phyloP scores from a whole-genome alignment of 192 early-diverging fungal genomes.

The Linderina pennispora region DNA sequence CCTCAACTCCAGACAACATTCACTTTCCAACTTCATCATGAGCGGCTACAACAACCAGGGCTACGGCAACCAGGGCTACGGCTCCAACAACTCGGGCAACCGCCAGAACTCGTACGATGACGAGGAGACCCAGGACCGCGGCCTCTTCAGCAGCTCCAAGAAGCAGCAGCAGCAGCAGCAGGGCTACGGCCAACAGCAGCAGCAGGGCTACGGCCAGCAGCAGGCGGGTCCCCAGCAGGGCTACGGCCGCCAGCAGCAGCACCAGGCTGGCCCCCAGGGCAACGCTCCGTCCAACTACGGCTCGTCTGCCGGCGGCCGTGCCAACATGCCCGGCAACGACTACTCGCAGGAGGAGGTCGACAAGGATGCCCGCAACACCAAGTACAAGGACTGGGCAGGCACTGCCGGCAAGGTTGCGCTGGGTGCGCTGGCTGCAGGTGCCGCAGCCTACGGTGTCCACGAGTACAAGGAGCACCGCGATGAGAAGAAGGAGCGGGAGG shows the following conservation, averaged over 20 bases:
- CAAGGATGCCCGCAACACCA: slow-evolving; percentile 16
- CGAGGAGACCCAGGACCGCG: slow-evolving; percentile 16
- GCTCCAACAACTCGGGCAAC: too few relatives aligned
- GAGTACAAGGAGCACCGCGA: slow-evolving; percentile 32
- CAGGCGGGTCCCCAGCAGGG: too few relatives aligned
- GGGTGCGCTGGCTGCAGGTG: slow-evolving; percentile 21
- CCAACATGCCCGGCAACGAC: slow-evolving; percentile 32
- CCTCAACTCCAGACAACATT: too few relatives aligned
- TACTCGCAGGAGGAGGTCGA: slow-evolving; percentile 38
- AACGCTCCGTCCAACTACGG: slow-evolving; percentile 21
- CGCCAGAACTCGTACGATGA: slow-evolving; percentile 3
- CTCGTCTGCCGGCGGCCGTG: slow-evolving; percentile 26
- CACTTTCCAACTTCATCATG: too few relatives aligned
- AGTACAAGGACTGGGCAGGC: slow-evolving; percentile 28
- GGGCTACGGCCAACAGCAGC: slow-evolving; percentile 16
- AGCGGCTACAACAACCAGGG: too few relatives aligned
- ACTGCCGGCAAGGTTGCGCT: slow-evolving; percentile 20
- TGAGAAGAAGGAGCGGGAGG: slow-evolving; percentile 15
- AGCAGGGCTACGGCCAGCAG: slow-evolving; percentile 12
- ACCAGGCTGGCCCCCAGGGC: slow-evolving; percentile 9
- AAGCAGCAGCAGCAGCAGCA: slow-evolving; percentile 14
- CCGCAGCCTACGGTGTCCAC: slow-evolving; percentile 32
- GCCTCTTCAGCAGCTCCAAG: too few relatives aligned
- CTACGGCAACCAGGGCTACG: too few relatives aligned
- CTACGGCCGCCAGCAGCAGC: slow-evolving; percentile 14